phyloP scores from a whole-genome alignment of 352 stramenopile genomes.

The Phytophthora crassamura region DNA sequence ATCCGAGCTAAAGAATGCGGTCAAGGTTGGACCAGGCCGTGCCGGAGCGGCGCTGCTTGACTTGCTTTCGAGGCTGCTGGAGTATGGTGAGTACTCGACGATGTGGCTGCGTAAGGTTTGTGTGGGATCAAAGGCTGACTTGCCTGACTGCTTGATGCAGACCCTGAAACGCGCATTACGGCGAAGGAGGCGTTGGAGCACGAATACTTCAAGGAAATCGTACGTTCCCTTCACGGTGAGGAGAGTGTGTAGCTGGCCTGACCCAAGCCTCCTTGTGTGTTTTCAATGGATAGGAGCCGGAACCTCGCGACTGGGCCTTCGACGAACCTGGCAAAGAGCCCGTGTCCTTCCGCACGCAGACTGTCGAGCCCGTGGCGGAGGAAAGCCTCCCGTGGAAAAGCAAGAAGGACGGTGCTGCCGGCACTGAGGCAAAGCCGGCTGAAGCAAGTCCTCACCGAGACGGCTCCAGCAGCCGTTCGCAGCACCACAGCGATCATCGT shows the following conservation, averaged over 20 bases:
- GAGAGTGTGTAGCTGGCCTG: constrained; percentile 1
- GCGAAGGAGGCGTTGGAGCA: constrained; percentile 93
- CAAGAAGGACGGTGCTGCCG: constrained; percentile 51
- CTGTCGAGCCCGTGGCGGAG: constrained; percentile 76
- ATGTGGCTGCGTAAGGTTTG: neutral
- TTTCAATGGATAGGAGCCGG: constrained; percentile 64
- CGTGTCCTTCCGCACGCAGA: constrained; percentile 87
- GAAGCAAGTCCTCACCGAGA: constrained; percentile 47
- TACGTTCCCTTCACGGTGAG: constrained; percentile 33
- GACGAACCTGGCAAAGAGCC: constrained; percentile 89
- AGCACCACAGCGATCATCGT: constrained; percentile 52
- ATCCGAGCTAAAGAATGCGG: constrained; percentile 85
- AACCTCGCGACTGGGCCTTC: constrained; percentile 87
- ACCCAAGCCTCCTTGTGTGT: neutral
- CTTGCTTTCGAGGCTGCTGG: constrained; percentile 76
- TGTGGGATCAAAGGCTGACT: neutral
- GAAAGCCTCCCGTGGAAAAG: constrained; percentile 77
- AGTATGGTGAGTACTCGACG: constrained; percentile 64
- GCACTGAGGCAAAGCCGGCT: constrained; percentile 33
- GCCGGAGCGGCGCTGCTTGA: constrained; percentile 80
- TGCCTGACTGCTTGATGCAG: constrained; percentile 32
- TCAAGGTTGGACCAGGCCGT: constrained; percentile 83
- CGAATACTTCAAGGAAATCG: constrained; percentile 93
- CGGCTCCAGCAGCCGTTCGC: constrained; percentile 28
- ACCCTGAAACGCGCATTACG: constrained; percentile 91